A percentile compares a stretch with the other conserved stretches of the same genome.
Evolutionary conservation across 495 filamentous ascomycete species (phyloP).

Genomic region (Aspergillus taichungensis): DNA sequence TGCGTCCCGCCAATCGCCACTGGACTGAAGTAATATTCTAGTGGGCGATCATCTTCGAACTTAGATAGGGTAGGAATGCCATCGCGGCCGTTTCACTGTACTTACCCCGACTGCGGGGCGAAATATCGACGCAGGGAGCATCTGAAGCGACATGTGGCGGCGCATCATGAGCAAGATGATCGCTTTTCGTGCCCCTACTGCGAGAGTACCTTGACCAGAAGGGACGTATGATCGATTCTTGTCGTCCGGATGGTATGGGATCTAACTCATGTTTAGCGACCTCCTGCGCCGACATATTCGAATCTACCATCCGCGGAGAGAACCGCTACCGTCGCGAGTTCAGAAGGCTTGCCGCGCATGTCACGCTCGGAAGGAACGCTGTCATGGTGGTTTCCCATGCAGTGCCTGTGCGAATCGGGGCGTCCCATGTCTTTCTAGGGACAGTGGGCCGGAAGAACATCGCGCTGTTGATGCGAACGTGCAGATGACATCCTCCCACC

Average conservation of each 20-base stretch:
- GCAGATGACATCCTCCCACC: not conserved
- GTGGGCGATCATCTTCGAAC: no score
- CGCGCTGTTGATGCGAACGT: no score
- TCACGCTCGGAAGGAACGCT: constrained; percentile 11
- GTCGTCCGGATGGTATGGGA: no score
- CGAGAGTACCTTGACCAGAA: constrained; percentile 9
- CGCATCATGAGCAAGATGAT: constrained; percentile 1
- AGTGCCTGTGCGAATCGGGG: constrained; percentile 7
- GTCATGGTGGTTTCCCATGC: constrained; percentile 12
- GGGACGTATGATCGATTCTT: constrained; percentile 1
- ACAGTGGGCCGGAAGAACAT: not conserved
- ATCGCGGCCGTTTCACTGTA: constrained; percentile 3
- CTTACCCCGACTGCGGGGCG: constrained; percentile 6
- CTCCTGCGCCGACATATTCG: constrained; percentile 10
- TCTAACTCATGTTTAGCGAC: constrained; percentile 1
- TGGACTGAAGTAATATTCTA: no score
- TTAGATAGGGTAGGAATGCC: no score
- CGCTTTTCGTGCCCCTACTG: constrained; percentile 11
- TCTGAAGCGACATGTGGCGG: constrained; percentile 12
- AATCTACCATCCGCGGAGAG: constrained; percentile 1
- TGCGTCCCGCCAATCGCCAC: no score
- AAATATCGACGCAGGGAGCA: constrained; percentile 20
- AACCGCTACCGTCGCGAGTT: constrained; percentile 3
- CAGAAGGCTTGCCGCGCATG: constrained; percentile 9
- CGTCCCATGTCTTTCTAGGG: constrained; percentile 1